Base-by-base conservation (phyloP, 2,329 filamentous ascomycete genomes). In the Fusarium marasasianum region DNA sequence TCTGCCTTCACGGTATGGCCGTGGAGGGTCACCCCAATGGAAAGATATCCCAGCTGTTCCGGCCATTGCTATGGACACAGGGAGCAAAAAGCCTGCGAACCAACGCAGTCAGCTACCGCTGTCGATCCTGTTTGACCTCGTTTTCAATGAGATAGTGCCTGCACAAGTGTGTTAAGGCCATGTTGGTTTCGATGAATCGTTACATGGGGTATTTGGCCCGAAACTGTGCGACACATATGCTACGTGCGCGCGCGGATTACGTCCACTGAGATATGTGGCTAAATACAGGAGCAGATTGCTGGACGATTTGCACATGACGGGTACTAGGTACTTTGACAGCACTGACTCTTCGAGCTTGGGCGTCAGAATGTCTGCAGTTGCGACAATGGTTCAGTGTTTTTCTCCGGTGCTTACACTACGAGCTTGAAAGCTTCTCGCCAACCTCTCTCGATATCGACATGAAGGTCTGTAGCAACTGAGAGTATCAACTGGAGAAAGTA, bases 141-240 rank as follows among this genome's bases (percentile, higher is more conserved):
- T 45, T 62, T 41, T 73, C 71, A 64, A 76, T 71, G 73, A 73
- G 74, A 74, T 69, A 65, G 69, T 68, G 68, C 61, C 51, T 71
- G 73, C 75, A 77, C 75, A 55, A 78, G 75, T 74, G 76, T 76
- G 76, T 66, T 67, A 66, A 61, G 51, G 50, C 58, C 44, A 54
- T 59, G 66, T 61, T 60, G 60, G 63, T 38, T 44, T 64, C 54
- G 45, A 73, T 55, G 60, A 69, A 67, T 60, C 57, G 64, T 70
- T 74, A 64, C 66, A 63, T 67, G 59, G 66, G 44, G 45, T 43
- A 70, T 55, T 70, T 50, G 61, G 44, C 64, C 59, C 59, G 44
- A 59, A 69, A 64, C 61, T 73, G 73, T 77, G 75, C 71, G 60
- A 78, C 75, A 66, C 67, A 77, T 68, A 51, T 24, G n/a, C 31